phyloP scores from a whole-genome alignment of 2,329 filamentous ascomycete genomes.

The Leptographium lundbergii region DNA sequence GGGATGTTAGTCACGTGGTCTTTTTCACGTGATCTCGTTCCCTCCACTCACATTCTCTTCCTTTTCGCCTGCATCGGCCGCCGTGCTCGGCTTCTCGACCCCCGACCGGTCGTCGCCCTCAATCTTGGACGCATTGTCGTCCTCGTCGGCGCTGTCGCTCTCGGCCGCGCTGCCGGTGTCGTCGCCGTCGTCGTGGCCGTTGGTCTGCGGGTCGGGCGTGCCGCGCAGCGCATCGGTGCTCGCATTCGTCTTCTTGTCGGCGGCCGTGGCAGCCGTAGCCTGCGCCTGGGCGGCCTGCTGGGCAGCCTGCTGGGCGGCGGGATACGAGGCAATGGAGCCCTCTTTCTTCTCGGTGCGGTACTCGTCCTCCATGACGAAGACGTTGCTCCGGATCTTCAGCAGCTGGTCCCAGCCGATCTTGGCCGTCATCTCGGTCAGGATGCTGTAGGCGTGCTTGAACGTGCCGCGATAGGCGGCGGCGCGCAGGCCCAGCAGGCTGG shows the following conservation, averaged over 20 bases:
- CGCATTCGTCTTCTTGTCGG: constrained; percentile 50
- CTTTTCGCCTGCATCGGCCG: constrained; percentile 51
- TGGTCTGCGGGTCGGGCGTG: constrained; percentile 47
- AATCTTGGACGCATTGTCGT: neutral
- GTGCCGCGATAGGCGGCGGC: constrained; percentile 88
- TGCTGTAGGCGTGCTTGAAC: constrained; percentile 86
- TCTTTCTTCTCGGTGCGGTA: constrained; percentile 81
- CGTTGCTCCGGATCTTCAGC: constrained; percentile 84
- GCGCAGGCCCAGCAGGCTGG: constrained; percentile 71
- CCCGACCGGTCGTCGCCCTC: neutral
- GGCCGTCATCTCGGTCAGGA: constrained; percentile 88
- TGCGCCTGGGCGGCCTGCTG: too few species aligned
- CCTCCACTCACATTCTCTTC: constrained; percentile 52
- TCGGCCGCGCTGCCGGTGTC: constrained; percentile 13
- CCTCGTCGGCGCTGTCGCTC: constrained; percentile 19
- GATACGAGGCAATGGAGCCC: constrained; percentile 20
- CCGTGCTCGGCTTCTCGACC: constrained; percentile 69
- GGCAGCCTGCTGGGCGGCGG: constrained; percentile 22
- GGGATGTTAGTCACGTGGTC: neutral
- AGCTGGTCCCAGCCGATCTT: constrained; percentile 98
- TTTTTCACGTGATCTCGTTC: neutral
- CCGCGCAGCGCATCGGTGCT: constrained; percentile 69
- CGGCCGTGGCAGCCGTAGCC: too few species aligned
- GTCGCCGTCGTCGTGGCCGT: constrained; percentile 27
- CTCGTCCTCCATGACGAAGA: constrained; percentile 99